Base-by-base conservation (phyloP, 306 rosid species). In the Cucurbita argyrosperma region DNA sequence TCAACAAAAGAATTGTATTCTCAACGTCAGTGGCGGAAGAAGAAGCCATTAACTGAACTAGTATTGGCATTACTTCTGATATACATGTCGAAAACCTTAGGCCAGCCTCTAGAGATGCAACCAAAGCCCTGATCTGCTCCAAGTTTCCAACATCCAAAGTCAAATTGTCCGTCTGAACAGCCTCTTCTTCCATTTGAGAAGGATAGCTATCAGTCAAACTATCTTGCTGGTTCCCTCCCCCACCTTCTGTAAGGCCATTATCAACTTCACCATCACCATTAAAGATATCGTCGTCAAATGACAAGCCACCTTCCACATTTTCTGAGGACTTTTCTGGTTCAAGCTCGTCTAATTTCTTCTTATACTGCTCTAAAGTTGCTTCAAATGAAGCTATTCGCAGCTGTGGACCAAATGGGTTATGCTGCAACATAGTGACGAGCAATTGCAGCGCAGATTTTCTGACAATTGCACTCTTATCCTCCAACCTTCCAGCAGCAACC, bases 321-420 rank as follows among this genome's bases (percentile, higher is more conserved):
- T 82, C 87, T 59, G 84, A 76, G 77, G 90, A 78, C 79, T 50
- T 68, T 52, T 81, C 85, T 57, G 92, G 88, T 72, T 85, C 96
- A 73, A 93, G 94, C 74, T 87, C 97, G 60, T 80, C 88, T 78
- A 93, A 76, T 81, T 87, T 93, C 82, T 75, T 89, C 80, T 69
- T 84, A 78, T 93, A 93, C 86, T 87, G 94, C 50, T 89, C 92
- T 70, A 93, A 80, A 58, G 98, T 93, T 46, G 96, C 97, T 84
- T 93, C 92, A 82, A 93, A 93, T 38, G 97, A 90, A 80, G 87
- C 81, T 75, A 85, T 69, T 79, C 90, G 92, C 75, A 93, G 96
- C 79, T 89, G 96, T 5, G 98, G 98, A 53, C 98, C 98, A 83
- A 90, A 93, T 38, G 97, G 98, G 80, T 93, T 93, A 80, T 93